These are phyloP conservation scores for Zygosaccharomyces bailii DNA, from an alignment of 805 yeast genomes.

Conservation along the genomic window DNA sequence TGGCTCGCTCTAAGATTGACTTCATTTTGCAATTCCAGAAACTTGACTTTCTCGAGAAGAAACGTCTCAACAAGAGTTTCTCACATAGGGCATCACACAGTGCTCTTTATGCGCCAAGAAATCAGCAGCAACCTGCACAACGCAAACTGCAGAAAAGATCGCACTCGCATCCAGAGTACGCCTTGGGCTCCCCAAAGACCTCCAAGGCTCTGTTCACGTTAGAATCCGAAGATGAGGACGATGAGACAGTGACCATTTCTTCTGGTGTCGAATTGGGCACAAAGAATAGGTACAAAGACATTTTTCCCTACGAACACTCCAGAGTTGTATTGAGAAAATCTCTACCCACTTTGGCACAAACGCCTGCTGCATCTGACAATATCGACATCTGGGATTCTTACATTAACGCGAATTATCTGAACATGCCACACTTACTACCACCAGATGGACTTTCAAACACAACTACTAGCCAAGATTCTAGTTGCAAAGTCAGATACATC, in stretches of 20 bases:
- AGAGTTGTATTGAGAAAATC: slow-evolving; percentile 56
- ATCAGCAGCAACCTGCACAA: slow-evolving; percentile 70
- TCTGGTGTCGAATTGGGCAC: slow-evolving; percentile 78
- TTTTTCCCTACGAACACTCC: slow-evolving; percentile 81
- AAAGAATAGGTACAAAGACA: slow-evolving; percentile 85
- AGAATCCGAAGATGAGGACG: slow-evolving; percentile 24
- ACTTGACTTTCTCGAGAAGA: slow-evolving; percentile 67
- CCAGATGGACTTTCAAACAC: background rate
- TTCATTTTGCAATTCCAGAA: slow-evolving; percentile 52
- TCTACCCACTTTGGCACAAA: slow-evolving; percentile 2
- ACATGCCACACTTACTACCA: slow-evolving; percentile 20
- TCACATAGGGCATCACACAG: slow-evolving; percentile 19
- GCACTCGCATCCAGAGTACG: slow-evolving; percentile 22
- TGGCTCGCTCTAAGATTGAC: slow-evolving; percentile 27
- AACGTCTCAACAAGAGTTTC: slow-evolving; percentile 49
- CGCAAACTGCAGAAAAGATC: slow-evolving; percentile 20
- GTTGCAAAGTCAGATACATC: slow-evolving; percentile 50
- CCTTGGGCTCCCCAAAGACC: slow-evolving; percentile 2
- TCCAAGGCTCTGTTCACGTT: slow-evolving; percentile 10
- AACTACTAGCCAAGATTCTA: slow-evolving; percentile 22
- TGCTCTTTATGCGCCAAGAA: slow-evolving; percentile 66
- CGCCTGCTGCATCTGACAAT: slow-evolving; percentile 16
- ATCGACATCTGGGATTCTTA: slow-evolving; percentile 47
- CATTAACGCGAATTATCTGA: slow-evolving; percentile 81
- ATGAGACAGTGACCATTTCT: slow-evolving; percentile 43